These are phyloP conservation scores for Diaporthe vaccinii DNA, from an alignment of 2,329 filamentous ascomycete species.

Conservation along the genomic window DNA sequence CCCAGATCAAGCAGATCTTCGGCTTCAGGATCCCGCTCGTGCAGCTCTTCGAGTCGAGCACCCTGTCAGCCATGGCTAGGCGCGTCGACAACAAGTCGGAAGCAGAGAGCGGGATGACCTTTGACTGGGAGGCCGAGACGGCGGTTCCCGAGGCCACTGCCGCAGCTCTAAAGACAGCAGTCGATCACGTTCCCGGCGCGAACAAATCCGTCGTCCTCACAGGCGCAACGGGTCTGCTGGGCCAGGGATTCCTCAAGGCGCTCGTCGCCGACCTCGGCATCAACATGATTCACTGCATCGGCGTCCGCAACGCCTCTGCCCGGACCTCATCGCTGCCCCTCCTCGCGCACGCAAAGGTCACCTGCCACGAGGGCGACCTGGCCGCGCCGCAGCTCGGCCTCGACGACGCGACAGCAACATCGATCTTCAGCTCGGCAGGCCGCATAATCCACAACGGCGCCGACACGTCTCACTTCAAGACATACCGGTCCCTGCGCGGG, in stretches of 20 bases:
- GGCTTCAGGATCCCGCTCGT: constrained; percentile 48
- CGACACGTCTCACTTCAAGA: constrained; percentile 53
- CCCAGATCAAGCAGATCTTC: constrained; percentile 50
- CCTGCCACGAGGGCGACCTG: constrained; percentile 46
- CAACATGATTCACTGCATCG: constrained; percentile 57
- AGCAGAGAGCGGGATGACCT: too few species aligned
- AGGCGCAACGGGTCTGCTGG: constrained; percentile 58
- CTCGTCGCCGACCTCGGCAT: constrained; percentile 52
- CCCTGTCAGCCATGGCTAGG: constrained; percentile 54
- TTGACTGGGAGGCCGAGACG: constrained; percentile 44
- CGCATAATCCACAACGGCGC: constrained; percentile 68
- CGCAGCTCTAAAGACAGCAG: constrained; percentile 39
- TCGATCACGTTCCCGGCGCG: too few species aligned
- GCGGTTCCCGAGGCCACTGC: constrained; percentile 33
- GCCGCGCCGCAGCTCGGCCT: constrained; percentile 43
- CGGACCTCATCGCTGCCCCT: background rate
- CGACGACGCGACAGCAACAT: constrained; percentile 11
- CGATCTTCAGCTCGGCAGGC: constrained; percentile 42
- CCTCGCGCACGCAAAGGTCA: background rate
- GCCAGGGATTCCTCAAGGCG: constrained; percentile 51
- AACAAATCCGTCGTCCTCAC: constrained; percentile 48
- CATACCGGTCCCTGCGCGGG: constrained; percentile 51
- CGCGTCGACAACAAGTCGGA: constrained; percentile 43
- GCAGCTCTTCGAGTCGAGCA: constrained; percentile 54
- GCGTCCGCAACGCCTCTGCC: constrained; percentile 47